Evolutionary conservation across 148 eudicot species (phyloP), one percentile per base, ranked within the genome.

Genomic region (Arctostaphylos glauca): DNA sequence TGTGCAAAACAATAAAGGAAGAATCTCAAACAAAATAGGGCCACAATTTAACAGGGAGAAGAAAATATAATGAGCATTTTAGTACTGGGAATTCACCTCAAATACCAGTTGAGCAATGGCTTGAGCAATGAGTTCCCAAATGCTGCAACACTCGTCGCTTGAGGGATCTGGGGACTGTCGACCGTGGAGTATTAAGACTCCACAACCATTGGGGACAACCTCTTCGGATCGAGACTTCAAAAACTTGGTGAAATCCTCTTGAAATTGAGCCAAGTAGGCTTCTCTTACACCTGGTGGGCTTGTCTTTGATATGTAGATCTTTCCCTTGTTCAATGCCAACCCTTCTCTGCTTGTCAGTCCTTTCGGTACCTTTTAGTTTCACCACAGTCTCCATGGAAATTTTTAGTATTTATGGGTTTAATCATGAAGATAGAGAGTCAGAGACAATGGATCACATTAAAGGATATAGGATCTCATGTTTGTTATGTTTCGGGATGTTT

Each of bases 181-280:
- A 9, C 90, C 91, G 2, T 84, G 86, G 31, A 87, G 56, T 12
- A 84, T 79, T 55, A 89, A 77, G 25, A 89, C 80, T 80, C 83
- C 72, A 49, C 23, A 76, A 13, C 92, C 90, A 18, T 84, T 52
- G 14, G 85, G 43, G 19, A 81, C 66, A 15, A 89, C 80, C 80
- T 91, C 93, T 41, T 82, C 19, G 19, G 89, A 83, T 3, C 93
- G 88, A 43, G 82, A 85, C 7, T 62, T 81, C 78, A 91, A 84
- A 41, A 91, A 91, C 10, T 4, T 0, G 6, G 79, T 77, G 21
- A 88, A 84, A 55, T 89, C 91, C 73, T 85, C 76, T 25, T 83
- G 59, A 48, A 89, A 91, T 46, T 91, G 90, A 78, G 82, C 44
- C 44, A 76, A 47, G 74, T 89, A 89, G 1, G 88, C 88, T 56